Evolutionary conservation across 108 stramenopile species (phyloP), one percentile per base, ranked within the genome.

Genomic region (Cyclotella cryptica): DNA sequence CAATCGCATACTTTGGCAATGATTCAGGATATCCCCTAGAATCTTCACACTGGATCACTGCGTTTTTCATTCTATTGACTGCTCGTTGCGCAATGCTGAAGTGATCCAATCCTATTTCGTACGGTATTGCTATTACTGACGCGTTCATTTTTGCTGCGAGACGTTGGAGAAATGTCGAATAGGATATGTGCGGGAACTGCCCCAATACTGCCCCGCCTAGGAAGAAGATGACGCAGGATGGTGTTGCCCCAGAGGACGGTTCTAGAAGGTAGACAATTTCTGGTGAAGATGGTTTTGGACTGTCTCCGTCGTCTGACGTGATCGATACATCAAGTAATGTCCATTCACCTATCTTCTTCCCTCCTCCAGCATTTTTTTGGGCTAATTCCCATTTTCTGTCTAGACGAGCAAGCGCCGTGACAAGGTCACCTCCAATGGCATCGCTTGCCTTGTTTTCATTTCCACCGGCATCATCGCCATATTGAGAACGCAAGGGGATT

Each of bases 151-250:
- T 57, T 21, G 80, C 49, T 12, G 88, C 85, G 22, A 95, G 24
- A 21, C 85, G 67, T 22, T 67, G 42, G 13, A 91, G 61, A 8
- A 95, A 87, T 67, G 89, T 66, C 26, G 80, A 83, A 67, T 95
- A 95, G 13, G 90, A 87, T 53, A 95, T 89, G 65, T 95, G 93
- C 14, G 93, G 93, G 64, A 85, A 95, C 53, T 88, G 86, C 12
- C 93, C 93, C 42, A 95, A 66, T 3, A 89, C 91, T 19, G 93
- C 93, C 10, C 93, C 93, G 24, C 93, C 93, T 15, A 88, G 70
- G 66, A 95, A 95, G 41, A 92, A 86, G 74, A 95, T 91, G 1
- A 91, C 44, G 65, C 88, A 90, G 12, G 91, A 92, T 10, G 93
- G 93, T 44, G 73, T 83, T 0, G 80, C 57, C 12, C 61, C 81